phyloP scores from a whole-genome alignment of 805 yeast species.

The Candida incommunis region DNA sequence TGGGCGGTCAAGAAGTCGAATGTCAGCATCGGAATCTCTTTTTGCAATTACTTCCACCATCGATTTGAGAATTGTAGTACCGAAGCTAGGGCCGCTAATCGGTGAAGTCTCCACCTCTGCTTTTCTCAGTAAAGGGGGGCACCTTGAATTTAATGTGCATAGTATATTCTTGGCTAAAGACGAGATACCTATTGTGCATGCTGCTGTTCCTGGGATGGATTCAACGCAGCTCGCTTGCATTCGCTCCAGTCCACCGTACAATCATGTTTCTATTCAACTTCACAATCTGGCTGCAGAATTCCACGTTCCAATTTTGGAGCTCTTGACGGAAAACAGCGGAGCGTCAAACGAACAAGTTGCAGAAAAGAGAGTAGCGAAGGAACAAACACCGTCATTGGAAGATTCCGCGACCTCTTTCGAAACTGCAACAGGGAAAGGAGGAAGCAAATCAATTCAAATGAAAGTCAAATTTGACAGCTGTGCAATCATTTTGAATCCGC shows the following conservation, averaged over 20 bases:
- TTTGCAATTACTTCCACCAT: neutral
- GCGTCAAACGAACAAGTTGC: neutral
- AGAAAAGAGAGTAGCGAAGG: neutral
- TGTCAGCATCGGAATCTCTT: neutral
- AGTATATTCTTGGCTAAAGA: neutral
- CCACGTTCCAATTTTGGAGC: neutral
- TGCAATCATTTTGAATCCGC: neutral
- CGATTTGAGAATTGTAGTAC: neutral
- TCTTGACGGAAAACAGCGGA: neutral
- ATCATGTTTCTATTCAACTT: neutral
- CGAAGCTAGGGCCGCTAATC: neutral
- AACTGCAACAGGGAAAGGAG: neutral
- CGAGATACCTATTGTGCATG: neutral
- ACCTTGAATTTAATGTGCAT: neutral
- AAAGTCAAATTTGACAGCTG: neutral
- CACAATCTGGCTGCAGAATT: neutral
- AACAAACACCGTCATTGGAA: too few relatives aligned
- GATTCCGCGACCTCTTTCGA: neutral
- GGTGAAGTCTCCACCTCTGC: neutral
- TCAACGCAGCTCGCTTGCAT: neutral
- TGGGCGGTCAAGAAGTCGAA: neutral
- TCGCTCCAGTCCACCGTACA: neutral
- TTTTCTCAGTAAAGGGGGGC: neutral
- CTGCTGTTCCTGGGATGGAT: constrained; percentile 1
- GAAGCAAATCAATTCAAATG: neutral